These are phyloP conservation scores for Piper longum DNA, from an alignment of 164 flowering plant species.

Conservation along the genomic window DNA sequence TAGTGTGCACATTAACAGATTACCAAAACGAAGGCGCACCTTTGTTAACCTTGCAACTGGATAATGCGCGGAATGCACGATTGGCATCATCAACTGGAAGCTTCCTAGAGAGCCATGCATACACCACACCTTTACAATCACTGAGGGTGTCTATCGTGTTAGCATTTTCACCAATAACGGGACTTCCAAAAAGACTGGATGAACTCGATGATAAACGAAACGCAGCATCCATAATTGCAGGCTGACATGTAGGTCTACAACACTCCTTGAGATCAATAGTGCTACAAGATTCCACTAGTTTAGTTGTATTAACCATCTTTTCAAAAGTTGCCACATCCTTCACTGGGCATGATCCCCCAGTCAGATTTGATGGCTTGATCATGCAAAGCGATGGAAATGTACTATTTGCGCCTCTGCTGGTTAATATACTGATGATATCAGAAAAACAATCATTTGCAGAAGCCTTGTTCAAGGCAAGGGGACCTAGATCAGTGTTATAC, in stretches of 20 bases:
- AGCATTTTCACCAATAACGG: constrained; percentile 25
- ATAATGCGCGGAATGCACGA: constrained; percentile 61
- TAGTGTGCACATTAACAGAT: neutral
- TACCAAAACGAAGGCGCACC: constrained; percentile 21
- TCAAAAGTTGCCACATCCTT: constrained; percentile 63
- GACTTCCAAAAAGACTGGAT: constrained; percentile 16
- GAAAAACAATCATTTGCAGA: constrained; percentile 76
- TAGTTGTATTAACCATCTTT: constrained; percentile 64
- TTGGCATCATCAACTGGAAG: constrained; percentile 68
- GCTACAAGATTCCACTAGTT: constrained; percentile 71
- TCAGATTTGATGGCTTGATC: constrained; percentile 56
- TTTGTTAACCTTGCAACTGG: constrained; percentile 92
- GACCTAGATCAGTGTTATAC: constrained; percentile 32
- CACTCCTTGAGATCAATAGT: constrained; percentile 87
- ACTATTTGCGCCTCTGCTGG: constrained; percentile 75
- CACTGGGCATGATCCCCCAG: constrained; percentile 91
- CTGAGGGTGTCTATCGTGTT: constrained; percentile 28
- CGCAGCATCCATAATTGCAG: constrained; percentile 81
- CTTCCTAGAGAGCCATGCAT: constrained; percentile 78
- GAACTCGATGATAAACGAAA: constrained; percentile 46
- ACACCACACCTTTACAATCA: constrained; percentile 88
- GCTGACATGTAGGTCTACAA: constrained; percentile 85
- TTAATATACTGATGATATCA: constrained; percentile 67
- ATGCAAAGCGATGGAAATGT: constrained; percentile 59
- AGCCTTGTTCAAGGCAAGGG: constrained; percentile 38